Percentiles rank a stretch among this genome's conserved stretches.
These are phyloP conservation scores for Phlebiopsis flavidoalba DNA, from an alignment of 768 basidiomycete genomes.

Conservation along the genomic window DNA sequence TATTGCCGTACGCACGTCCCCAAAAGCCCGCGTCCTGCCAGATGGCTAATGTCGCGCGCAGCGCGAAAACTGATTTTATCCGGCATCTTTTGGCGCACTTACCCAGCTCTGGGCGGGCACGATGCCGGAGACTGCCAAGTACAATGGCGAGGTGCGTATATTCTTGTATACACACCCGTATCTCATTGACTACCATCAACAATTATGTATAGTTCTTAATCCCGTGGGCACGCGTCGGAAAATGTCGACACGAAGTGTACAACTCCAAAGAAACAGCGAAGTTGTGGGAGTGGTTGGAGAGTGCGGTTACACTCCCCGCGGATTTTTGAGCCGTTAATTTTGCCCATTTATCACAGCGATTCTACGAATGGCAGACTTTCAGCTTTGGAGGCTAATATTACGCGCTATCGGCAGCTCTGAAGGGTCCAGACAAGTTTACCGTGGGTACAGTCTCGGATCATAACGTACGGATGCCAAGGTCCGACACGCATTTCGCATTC, in stretches of 20 bases:
- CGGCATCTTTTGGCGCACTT: constrained; percentile 18
- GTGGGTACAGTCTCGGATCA: no score
- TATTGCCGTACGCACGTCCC: neutral
- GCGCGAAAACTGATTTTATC: constrained; percentile 22
- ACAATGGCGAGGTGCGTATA: constrained; percentile 38
- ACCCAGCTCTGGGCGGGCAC: constrained; percentile 30
- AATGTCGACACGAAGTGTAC: constrained; percentile 16
- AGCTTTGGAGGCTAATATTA: no score
- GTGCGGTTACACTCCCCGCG: neutral
- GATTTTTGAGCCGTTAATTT: no score
- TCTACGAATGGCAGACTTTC: no score
- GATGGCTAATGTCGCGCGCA: constrained; percentile 2
- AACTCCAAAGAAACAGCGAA: constrained; percentile 15
- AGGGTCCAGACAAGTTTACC: no score
- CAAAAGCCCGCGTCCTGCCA: neutral
- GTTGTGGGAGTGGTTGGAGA: constrained; percentile 22
- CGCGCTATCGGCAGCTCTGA: no score
- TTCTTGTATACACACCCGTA: constrained; percentile 3
- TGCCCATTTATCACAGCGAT: no score
- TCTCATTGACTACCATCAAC: constrained; percentile 8
- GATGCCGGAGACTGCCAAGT: constrained; percentile 31
- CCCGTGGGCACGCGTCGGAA: constrained; percentile 21
- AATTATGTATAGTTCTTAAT: constrained; percentile 14
- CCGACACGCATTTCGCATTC: no score
- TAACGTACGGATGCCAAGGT: no score